Evolutionary conservation across 164 flowering plant species (phyloP).

Genomic region (Kalanchoe fedtschenkoi): DNA sequence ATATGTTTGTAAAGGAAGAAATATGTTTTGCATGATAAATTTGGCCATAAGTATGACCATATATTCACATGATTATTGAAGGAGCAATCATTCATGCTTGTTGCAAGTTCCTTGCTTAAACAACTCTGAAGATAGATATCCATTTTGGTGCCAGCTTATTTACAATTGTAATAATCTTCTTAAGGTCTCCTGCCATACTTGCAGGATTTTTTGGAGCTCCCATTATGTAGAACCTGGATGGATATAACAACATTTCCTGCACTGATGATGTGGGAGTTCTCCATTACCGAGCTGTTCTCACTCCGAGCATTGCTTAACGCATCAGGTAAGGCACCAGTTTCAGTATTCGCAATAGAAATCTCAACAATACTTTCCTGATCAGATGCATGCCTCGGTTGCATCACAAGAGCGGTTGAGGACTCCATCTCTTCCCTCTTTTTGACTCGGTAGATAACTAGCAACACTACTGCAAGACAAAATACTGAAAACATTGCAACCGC

Average conservation of each 20-base stretch:
- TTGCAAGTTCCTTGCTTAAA: background rate
- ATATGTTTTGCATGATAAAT: background rate
- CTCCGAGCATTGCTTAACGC: conserved; percentile 22
- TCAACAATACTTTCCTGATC: conserved; percentile 38
- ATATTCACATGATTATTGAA: background rate
- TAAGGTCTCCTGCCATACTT: background rate
- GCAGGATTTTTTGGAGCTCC: background rate
- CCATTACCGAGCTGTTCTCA: background rate
- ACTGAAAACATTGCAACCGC: conserved; percentile 33
- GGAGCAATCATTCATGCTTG: background rate
- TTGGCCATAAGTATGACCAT: background rate
- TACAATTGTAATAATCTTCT: background rate
- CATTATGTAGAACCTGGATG: conserved; percentile 3
- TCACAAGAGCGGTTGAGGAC: conserved; percentile 35
- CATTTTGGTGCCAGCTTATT: background rate
- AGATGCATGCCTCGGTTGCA: conserved; percentile 57
- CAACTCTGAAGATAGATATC: background rate
- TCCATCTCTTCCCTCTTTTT: conserved; percentile 21
- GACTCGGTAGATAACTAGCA: conserved; percentile 20
- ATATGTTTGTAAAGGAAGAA: background rate
- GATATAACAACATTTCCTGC: conserved; percentile 6
- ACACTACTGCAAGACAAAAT: conserved; percentile 22
- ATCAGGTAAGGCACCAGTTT: conserved; percentile 23
- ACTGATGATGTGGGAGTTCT: background rate
- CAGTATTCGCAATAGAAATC: conserved; percentile 36